Percentiles rank a stretch among this genome's conserved stretches.
These are phyloP conservation scores for Rosa chinensis DNA, from an alignment of 306 rosid genomes.

Conservation along the genomic window DNA sequence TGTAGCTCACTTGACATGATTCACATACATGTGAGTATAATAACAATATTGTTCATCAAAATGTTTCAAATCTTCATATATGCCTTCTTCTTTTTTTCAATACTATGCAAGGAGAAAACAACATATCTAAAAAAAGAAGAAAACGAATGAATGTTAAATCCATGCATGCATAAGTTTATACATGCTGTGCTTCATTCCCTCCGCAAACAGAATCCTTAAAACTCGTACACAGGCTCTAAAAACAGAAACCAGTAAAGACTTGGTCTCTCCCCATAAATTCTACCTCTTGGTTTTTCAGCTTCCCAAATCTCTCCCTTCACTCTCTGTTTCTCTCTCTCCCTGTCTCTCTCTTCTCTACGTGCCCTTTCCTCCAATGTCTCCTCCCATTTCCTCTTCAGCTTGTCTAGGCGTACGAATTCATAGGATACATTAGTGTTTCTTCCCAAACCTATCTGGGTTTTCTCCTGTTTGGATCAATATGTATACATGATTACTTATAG, in stretches of 20 bases:
- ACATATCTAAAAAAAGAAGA: neutral
- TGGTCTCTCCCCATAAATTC: conserved; percentile 5
- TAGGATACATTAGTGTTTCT: neutral
- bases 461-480: neutral
- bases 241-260: conserved; percentile 6
- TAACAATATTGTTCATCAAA: neutral
- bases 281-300: neutral
- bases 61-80: neutral
- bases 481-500: neutral
- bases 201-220: conserved; percentile 48
- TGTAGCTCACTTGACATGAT: neutral
- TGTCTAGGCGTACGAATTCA: conserved; percentile 4
- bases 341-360: neutral
- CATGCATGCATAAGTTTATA: neutral
- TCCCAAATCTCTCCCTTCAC: neutral
- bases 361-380: conserved; percentile 4
- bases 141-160: neutral
- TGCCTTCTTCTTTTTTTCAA: neutral
- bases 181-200: conserved; percentile 5
- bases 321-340: neutral
- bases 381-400: conserved; percentile 5
- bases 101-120: neutral
- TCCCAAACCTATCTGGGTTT: conserved; percentile 11
- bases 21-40: neutral
- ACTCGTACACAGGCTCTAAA: conserved; percentile 23